Evolutionary conservation across 371 early-diverging fungal species (phyloP), one percentile per base, ranked within the genome.

Genomic region (Edhazardia aedis): DNA sequence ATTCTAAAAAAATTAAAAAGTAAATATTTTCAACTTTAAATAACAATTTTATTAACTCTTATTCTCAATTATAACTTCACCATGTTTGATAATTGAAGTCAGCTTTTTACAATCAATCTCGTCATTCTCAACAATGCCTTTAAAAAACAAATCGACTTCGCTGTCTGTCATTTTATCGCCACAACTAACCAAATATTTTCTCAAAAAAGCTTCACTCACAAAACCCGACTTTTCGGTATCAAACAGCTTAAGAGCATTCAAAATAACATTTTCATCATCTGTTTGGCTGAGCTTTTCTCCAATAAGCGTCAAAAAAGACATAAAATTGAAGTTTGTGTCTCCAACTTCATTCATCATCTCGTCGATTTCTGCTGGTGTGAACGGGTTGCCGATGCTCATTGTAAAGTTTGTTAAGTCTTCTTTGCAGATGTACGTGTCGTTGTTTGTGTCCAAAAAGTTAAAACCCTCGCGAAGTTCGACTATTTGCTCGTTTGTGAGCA

Each of bases 401-500:
- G 82, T 68, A 76, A 85, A 86, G 53, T 80, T 80, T 67, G 82
- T 82, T 22, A 92, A 75, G 70, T 87, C 89, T 58, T 83, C 82
- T 38, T 78, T 77, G 63, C 79, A 80, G 14, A 87, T 76, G 54
- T 82, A 76, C 3, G 81, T 84, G 64, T 87, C 87, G 2, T 78
- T 75, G 61, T 88, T 83, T 56, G 79, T 80, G 59, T 88, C 93
- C 64, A 89, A 79, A 55, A 88, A 77, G 26, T 81, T 80, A 68
- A 92, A 92, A 24, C 85, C 86, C 63, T 89, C 87, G 65, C 85
- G 84, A 67, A 89, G 83, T 63, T 86, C 85, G 53, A 78, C 80
- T 43, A 92, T 86, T 69, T 92, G 90, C 51, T 82, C 79, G 55
- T 88, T 84, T 64, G 88, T 88, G 70, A 96, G 88, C 78, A 89